These are phyloP conservation scores for Saccharomyces pastorianus DNA, from an alignment of 1,139 yeast genomes.

Conservation along the genomic window DNA sequence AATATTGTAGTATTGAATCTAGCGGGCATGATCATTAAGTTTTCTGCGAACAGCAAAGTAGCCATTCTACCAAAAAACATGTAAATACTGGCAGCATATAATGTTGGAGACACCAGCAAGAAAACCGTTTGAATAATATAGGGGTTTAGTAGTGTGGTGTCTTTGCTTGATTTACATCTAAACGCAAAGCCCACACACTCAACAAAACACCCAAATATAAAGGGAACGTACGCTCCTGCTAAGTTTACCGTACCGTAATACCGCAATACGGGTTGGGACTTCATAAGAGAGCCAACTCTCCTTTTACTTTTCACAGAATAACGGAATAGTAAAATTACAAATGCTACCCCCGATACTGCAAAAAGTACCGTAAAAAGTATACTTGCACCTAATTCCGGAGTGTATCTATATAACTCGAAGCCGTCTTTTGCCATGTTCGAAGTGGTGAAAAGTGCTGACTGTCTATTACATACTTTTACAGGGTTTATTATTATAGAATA, in stretches of 20 bases:
- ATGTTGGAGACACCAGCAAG: constrained; percentile 38
- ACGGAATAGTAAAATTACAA: not conserved
- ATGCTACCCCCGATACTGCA: not conserved
- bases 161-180: constrained; percentile 27
- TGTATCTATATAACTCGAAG: not conserved
- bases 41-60: constrained; percentile 26
- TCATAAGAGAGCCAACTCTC: not conserved
- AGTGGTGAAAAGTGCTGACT: not conserved
- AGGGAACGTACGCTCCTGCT: constrained; percentile 21
- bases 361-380: not conserved
- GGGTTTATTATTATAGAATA: not conserved
- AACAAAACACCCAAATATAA: constrained; percentile 26
- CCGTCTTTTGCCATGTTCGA: not conserved
- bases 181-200: constrained; percentile 36
- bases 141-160: constrained; percentile 22
- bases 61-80: constrained; percentile 39
- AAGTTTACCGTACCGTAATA: not conserved
- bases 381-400: not conserved
- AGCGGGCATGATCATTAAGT: constrained; percentile 30
- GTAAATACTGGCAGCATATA: constrained; percentile 40
- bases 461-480: not conserved
- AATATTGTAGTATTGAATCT: constrained; percentile 35
- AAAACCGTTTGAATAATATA: constrained; percentile 35
- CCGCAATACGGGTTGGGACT: not conserved
- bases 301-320: not conserved